Evolutionary conservation across 108 stramenopile species (phyloP).

Genomic region (Nitzschia inconspicua): DNA sequence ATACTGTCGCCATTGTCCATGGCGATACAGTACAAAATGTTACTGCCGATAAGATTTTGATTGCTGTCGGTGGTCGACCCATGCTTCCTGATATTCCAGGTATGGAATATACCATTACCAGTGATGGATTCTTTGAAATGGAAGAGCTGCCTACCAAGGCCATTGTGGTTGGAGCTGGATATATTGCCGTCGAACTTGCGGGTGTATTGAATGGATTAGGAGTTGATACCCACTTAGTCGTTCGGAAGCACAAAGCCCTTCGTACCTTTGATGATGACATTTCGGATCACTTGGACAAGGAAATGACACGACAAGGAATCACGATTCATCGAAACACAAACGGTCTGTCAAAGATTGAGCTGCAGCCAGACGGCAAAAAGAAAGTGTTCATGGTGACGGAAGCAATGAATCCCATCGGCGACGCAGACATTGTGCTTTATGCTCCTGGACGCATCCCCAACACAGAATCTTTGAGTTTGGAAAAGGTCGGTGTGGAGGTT

Average conservation of each 20-base stretch:
- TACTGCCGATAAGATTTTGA: conserved; percentile 71
- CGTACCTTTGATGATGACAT: conserved; percentile 86
- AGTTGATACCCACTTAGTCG: conserved; percentile 54
- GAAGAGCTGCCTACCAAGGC: conserved; percentile 76
- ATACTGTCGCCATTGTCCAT: conserved; percentile 48
- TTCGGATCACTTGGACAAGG: conserved; percentile 52
- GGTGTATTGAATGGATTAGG: conserved; percentile 87
- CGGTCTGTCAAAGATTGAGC: conserved; percentile 60
- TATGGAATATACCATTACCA: conserved; percentile 71
- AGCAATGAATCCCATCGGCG: conserved; percentile 31
- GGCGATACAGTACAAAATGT: conserved; percentile 15
- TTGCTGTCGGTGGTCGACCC: conserved; percentile 91
- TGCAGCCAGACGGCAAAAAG: conserved; percentile 43
- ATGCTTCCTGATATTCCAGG: conserved; percentile 63
- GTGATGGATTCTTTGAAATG: conserved; percentile 94
- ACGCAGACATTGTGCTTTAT: conserved; percentile 70
- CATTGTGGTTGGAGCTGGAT: conserved; percentile 96
- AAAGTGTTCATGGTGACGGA: conserved; percentile 40
- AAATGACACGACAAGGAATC: conserved; percentile 74
- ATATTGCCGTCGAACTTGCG: conserved; percentile 95
- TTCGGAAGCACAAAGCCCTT: conserved; percentile 57
- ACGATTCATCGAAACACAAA: conserved; percentile 65
- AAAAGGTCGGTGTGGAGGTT: conserved; percentile 50
- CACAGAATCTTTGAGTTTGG: conserved; percentile 60
- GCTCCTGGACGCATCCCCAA: conserved; percentile 78